Conservation (phyloP, 2,329 filamentous ascomycete species). For the Chaetomiaceae sp. region DNA sequence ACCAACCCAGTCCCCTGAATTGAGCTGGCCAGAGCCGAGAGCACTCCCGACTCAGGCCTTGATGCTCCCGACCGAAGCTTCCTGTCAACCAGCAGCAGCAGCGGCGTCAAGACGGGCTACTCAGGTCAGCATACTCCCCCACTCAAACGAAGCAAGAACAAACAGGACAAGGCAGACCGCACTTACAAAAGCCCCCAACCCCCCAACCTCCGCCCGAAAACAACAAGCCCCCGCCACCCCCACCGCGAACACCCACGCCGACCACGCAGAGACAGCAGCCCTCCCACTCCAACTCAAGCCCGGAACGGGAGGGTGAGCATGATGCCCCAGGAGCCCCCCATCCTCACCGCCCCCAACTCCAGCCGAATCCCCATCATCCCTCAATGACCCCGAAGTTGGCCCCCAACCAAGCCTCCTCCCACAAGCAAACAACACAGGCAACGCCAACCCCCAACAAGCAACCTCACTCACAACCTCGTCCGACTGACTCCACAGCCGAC, state of each 20-base stretch:
- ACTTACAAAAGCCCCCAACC: conserved; percentile 17
- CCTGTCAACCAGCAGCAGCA: conserved; percentile 28
- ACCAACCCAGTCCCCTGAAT: conserved; percentile 24
- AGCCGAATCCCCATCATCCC: too few relatives aligned
- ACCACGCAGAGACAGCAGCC: not conserved
- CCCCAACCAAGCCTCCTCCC: not conserved
- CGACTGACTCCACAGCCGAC: too few relatives aligned
- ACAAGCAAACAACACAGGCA: conserved; percentile 26
- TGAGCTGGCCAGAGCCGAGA: conserved; percentile 21
- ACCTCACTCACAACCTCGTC: too few relatives aligned
- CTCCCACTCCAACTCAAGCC: not conserved
- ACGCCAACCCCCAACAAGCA: not conserved
- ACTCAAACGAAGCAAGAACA: not conserved
- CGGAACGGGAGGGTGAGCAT: too few relatives aligned
- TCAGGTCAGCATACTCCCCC: not conserved
- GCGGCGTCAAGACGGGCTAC: conserved; percentile 32
- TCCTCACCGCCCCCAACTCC: too few relatives aligned
- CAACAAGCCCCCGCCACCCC: conserved; percentile 21
- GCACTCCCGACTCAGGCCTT: conserved; percentile 1
- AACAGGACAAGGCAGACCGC: not conserved
- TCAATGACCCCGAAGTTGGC: too few relatives aligned
- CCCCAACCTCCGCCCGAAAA: conserved; percentile 24
- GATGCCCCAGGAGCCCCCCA: too few relatives aligned
- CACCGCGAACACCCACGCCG: conserved; percentile 19
- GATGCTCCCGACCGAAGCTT: conserved; percentile 16